phyloP scores from a whole-genome alignment of 148 eudicot genomes.

The Camellia lanceoleosa region DNA sequence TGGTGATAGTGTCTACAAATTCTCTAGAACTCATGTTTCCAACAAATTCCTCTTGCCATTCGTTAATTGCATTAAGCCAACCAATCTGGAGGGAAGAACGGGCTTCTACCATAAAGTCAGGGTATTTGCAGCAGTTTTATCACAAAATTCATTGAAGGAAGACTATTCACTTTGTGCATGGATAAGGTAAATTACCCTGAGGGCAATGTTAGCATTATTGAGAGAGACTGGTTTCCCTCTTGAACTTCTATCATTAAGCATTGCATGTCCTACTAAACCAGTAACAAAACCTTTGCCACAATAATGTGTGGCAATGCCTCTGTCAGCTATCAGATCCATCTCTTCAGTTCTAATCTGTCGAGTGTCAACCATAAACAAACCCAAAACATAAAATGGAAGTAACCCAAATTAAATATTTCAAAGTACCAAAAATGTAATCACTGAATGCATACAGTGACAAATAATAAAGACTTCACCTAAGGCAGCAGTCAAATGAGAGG shows the following conservation, averaged over 20 bases:
- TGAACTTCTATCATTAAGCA: conserved; percentile 45
- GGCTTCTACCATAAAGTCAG: conserved; percentile 20
- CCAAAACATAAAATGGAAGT: not conserved
- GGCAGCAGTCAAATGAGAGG: not conserved
- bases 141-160: not conserved
- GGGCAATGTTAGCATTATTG: conserved; percentile 66
- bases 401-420: too few relatives aligned
- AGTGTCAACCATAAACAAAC: conserved; percentile 22
- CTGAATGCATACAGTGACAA: not conserved
- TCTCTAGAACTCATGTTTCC: conserved; percentile 98
- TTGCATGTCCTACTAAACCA: conserved; percentile 52
- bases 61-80: conserved; percentile 94
- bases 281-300: conserved; percentile 64
- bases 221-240: conserved; percentile 62
- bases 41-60: conserved; percentile 98
- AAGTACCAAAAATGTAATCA: not conserved
- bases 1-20: conserved; percentile 86
- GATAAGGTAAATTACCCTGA: conserved; percentile 54
- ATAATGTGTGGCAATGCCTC: conserved; percentile 94
- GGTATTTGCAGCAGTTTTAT: not conserved
- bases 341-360: conserved; percentile 88
- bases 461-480: conserved; percentile 1
- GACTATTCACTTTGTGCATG: not conserved
- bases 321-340: conserved; percentile 86
- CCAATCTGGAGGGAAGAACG: conserved; percentile 59